Evolutionary conservation across 139 green algal genomes (phyloP).

Genomic region (Edaphochlamys debaryana): DNA sequence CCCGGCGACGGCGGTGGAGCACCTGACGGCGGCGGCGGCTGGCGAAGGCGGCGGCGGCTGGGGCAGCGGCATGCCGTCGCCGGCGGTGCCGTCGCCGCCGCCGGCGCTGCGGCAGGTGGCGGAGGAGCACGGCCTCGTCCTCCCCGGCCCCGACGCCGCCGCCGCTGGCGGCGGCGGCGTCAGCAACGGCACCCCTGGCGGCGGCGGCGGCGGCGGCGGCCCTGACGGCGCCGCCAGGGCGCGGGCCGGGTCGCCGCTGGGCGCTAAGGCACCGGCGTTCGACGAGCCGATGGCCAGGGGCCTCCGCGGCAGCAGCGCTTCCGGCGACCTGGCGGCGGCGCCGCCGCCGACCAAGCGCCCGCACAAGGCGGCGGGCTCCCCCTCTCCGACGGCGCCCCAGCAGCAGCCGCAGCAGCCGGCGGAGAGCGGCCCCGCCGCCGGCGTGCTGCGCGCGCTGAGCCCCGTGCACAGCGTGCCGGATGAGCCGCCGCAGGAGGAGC

Average conservation of each 20-base stretch:
- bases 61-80: neutral
- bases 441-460: too few species aligned
- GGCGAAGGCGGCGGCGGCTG: neutral
- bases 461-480: too few species aligned
- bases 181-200: neutral
- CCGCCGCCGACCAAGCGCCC: conserved; percentile 14
- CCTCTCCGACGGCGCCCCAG: too few species aligned
- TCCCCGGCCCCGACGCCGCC: conserved; percentile 4
- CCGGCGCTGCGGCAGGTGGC: conserved; percentile 19
- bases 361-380: neutral
- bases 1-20: neutral
- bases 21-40: neutral
- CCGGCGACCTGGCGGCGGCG: neutral
- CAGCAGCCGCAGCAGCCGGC: too few species aligned
- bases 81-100: conserved; percentile 19
- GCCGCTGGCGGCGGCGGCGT: neutral
- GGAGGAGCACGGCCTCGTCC: conserved; percentile 4
- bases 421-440: too few species aligned
- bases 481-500: neutral
- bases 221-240: neutral
- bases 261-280: too few species aligned
- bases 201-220: neutral
- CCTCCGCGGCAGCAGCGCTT: too few species aligned
- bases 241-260: too few species aligned
- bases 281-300: too few species aligned